Evolutionary conservation across 495 filamentous ascomycete genomes (phyloP).

Genomic region (Annulohypoxylon moriforme): DNA sequence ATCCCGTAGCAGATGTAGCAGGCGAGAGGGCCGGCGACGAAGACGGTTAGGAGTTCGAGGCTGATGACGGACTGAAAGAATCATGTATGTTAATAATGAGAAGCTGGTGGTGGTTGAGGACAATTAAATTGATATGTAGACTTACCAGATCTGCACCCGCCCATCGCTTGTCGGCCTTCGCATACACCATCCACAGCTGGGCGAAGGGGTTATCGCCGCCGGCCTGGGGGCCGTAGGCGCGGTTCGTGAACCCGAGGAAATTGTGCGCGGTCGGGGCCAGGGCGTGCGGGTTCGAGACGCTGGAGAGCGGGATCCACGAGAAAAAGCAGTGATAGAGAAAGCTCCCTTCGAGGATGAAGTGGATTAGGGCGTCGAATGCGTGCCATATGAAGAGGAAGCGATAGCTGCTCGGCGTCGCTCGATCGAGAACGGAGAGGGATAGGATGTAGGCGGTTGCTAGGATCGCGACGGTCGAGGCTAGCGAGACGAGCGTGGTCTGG

Average conservation of each 20-base stretch:
- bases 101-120: too few relatives aligned
- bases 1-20: constrained; percentile 76
- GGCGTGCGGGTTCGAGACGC: constrained; percentile 43
- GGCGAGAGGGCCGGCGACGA: constrained; percentile 78
- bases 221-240: constrained; percentile 79
- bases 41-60: constrained; percentile 87
- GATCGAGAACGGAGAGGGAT: constrained; percentile 57
- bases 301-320: constrained; percentile 64
- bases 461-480: constrained; percentile 61
- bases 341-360: constrained; percentile 87
- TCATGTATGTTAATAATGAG: constrained; percentile 17
- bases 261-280: constrained; percentile 55
- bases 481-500: constrained; percentile 64
- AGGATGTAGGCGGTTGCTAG: constrained; percentile 58
- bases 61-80: constrained; percentile 70
- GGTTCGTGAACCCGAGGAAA: constrained; percentile 58
- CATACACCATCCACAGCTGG: constrained; percentile 92
- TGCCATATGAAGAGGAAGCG: constrained; percentile 95
- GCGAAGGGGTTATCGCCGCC: constrained; percentile 69
- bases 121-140: neutral
- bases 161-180: constrained; percentile 87
- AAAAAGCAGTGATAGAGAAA: constrained; percentile 95
- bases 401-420: constrained; percentile 48
- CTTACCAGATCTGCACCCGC: constrained; percentile 74
- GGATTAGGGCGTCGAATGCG: constrained; percentile 89